These are phyloP conservation scores for Apiotrichum sp. DNA, from an alignment of 1,284 basidiomycete genomes.

Conservation along the genomic window DNA sequence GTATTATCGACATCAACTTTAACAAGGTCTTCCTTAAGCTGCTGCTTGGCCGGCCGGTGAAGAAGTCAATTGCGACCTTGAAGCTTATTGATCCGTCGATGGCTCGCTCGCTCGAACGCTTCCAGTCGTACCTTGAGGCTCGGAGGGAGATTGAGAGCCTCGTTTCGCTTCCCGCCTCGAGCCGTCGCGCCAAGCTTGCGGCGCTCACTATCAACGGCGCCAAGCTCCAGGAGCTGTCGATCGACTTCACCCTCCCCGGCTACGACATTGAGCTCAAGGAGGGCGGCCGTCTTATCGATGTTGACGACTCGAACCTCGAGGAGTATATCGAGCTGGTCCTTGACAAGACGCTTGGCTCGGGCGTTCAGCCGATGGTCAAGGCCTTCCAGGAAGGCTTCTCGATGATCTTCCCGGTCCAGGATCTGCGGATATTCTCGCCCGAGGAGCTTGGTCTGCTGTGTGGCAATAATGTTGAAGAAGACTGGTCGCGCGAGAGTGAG, in stretches of 20 bases:
- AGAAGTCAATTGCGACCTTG: slow-evolving; percentile 72
- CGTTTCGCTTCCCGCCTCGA: slow-evolving; percentile 28
- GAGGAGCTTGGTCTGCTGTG: slow-evolving; percentile 91
- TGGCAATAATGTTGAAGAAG: slow-evolving; percentile 91
- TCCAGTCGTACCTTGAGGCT: slow-evolving; percentile 55
- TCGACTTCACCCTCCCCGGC: slow-evolving; percentile 95
- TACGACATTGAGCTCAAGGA: slow-evolving; percentile 85
- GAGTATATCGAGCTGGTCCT: slow-evolving; percentile 74
- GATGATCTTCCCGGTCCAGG: slow-evolving; percentile 85
- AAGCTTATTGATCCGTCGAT: slow-evolving; percentile 75
- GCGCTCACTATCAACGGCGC: slow-evolving; percentile 53
- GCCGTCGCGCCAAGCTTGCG: slow-evolving; percentile 40
- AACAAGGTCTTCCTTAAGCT: slow-evolving; percentile 88
- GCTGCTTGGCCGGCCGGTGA: slow-evolving; percentile 76
- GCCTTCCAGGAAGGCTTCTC: slow-evolving; percentile 87
- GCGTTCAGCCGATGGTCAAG: slow-evolving; percentile 65
- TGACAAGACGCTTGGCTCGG: slow-evolving; percentile 72
- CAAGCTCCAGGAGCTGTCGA: slow-evolving; percentile 70
- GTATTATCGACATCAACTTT: slow-evolving; percentile 93
- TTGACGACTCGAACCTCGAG: slow-evolving; percentile 77
- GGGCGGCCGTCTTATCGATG: slow-evolving; percentile 68
- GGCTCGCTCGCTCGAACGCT: slow-evolving; percentile 74
- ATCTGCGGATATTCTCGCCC: slow-evolving; percentile 84
- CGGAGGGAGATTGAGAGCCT: slow-evolving; percentile 49
- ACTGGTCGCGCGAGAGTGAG: slow-evolving; percentile 85